A percentile compares a stretch with the other conserved stretches of the same genome.
Conservation (phyloP, 345 rosid genomes). For the Streptanthus diversifolius region DNA sequence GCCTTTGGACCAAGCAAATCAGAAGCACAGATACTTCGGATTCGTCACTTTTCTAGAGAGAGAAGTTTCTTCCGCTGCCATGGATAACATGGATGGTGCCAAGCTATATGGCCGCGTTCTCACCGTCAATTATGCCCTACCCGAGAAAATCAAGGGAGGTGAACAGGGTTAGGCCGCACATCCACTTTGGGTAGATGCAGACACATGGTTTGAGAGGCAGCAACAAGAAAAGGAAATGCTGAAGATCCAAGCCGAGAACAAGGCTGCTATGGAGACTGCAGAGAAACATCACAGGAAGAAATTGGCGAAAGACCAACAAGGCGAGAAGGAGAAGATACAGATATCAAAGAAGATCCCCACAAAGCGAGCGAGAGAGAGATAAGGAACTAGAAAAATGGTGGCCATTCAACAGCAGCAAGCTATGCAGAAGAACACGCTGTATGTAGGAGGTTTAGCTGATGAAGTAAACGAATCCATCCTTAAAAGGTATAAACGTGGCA, state of each 20-base stretch:
- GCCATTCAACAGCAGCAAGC: too few relatives aligned
- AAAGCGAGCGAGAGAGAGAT: too few relatives aligned
- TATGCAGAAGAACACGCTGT: too few relatives aligned
- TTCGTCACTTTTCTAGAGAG: slow-evolving; percentile 91
- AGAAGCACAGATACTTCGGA: slow-evolving; percentile 95
- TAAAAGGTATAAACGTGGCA: too few relatives aligned
- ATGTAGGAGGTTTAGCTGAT: too few relatives aligned
- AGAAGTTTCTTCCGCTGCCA: slow-evolving; percentile 86
- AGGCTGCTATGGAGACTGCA: slow-evolving; percentile 79
- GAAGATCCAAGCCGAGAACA: slow-evolving; percentile 75
- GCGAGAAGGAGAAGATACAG: slow-evolving; percentile 88
- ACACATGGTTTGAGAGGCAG: slow-evolving; percentile 96
- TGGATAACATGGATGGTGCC: slow-evolving; percentile 98
- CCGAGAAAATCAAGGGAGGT: slow-evolving; percentile 96
- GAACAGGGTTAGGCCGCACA: slow-evolving; percentile 99
- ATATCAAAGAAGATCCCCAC: slow-evolving; percentile 66
- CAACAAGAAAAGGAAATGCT: slow-evolving; percentile 88
- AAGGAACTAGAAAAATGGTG: too few relatives aligned
- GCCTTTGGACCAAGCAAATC: slow-evolving; percentile 94
- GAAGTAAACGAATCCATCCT: too few relatives aligned
- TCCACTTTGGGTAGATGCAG: slow-evolving; percentile 99
- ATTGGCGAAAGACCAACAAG: slow-evolving; percentile 72
- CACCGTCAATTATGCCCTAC: slow-evolving; percentile 94
- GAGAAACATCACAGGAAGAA: slow-evolving; percentile 90
- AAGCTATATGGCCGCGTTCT: slow-evolving; percentile 98